Conservation (phyloP, 2,329 filamentous ascomycete genomes). For the Leptographium wingfieldii region DNA sequence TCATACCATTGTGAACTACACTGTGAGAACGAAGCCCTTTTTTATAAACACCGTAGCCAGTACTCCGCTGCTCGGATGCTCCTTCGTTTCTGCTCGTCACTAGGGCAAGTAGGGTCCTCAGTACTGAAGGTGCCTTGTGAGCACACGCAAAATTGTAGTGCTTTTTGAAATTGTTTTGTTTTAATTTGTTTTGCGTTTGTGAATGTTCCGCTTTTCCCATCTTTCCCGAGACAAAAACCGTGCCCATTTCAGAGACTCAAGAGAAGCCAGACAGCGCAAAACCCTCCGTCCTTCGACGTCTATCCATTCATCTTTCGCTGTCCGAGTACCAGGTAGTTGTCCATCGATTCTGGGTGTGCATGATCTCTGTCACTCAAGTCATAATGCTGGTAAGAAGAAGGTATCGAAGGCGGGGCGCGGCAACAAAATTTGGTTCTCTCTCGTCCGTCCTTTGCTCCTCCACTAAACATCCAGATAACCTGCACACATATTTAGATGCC, state of each 20-base stretch:
- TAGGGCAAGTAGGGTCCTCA: background rate
- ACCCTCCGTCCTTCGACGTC: background rate
- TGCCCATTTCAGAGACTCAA: background rate
- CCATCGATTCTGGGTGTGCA: background rate
- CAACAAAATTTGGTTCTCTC: background rate
- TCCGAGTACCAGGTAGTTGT: background rate
- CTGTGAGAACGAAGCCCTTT: no score
- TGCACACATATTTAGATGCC: conserved; percentile 63
- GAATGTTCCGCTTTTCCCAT: background rate
- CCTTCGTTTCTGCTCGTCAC: no score
- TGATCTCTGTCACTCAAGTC: background rate
- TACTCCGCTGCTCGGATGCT: no score
- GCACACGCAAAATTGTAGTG: background rate
- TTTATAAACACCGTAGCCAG: no score
- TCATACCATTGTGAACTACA: no score
- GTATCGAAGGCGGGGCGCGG: background rate
- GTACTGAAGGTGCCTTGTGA: background rate
- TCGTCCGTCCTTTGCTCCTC: conserved; percentile 1
- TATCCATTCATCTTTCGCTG: background rate
- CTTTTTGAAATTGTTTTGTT: background rate
- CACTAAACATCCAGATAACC: conserved; percentile 1
- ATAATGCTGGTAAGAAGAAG: background rate
- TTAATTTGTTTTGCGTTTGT: conserved; percentile 1
- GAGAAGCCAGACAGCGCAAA: background rate
- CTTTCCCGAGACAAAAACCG: conserved; percentile 2